Evolutionary conservation across 805 yeast species (phyloP).

Genomic region (Saturnispora mendoncae): DNA sequence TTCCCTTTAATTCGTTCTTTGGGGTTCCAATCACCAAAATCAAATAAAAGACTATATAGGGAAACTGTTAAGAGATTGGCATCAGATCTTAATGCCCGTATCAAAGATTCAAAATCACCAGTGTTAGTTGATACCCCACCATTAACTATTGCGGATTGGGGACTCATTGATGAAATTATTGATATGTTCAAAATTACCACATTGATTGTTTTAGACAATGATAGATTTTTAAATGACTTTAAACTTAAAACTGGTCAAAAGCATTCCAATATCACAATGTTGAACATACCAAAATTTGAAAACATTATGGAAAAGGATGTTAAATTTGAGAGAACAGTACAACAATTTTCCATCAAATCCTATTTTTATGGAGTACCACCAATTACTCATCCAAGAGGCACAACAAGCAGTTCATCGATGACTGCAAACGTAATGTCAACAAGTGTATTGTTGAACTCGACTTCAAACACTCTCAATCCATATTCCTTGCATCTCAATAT

Average conservation of each 20-base stretch:
- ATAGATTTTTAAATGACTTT: conserved; percentile 56
- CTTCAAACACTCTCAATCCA: conserved; percentile 54
- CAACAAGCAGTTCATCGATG: conserved; percentile 33
- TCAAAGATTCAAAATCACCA: conserved; percentile 46
- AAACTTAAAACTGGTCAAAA: conserved; percentile 36
- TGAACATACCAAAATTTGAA: conserved; percentile 62
- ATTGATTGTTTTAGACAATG: conserved; percentile 68
- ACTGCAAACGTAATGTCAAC: conserved; percentile 4
- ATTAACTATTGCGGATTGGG: conserved; percentile 40
- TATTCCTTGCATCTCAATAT: conserved; percentile 70
- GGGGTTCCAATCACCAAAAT: conserved; percentile 5
- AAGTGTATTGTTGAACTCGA: neutral
- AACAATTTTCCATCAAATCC: conserved; percentile 70
- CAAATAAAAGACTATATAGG: conserved; percentile 4
- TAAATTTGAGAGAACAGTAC: conserved; percentile 55
- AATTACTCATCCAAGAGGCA: conserved; percentile 4
- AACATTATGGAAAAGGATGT: conserved; percentile 76
- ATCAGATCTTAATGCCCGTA: conserved; percentile 1
- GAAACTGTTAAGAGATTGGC: conserved; percentile 2
- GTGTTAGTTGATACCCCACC: conserved; percentile 70
- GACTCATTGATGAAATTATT: conserved; percentile 47
- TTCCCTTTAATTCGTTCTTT: conserved; percentile 1
- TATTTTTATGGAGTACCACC: conserved; percentile 67
- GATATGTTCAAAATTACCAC: conserved; percentile 49
- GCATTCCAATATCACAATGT: conserved; percentile 28